These are phyloP conservation scores for Dendrostoma leiphaemia DNA, from an alignment of 2,329 filamentous ascomycete species.

Conservation along the genomic window DNA sequence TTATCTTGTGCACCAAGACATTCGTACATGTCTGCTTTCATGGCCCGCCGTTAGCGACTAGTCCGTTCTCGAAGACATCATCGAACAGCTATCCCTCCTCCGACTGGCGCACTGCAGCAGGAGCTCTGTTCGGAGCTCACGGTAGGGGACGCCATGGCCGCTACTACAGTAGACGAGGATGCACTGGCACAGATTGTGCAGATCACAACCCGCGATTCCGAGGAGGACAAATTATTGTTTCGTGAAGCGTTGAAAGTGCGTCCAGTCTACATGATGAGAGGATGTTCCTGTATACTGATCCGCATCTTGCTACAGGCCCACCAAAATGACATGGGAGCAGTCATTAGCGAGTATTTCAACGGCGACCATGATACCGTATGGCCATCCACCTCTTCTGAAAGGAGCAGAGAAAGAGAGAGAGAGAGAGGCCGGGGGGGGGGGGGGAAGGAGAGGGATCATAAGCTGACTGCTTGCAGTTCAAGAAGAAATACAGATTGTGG, in stretches of 20 bases:
- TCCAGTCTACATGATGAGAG: slow-evolving; percentile 2
- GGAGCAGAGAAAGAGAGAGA: neutral
- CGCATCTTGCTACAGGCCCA: slow-evolving; percentile 33
- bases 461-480: slow-evolving; percentile 11
- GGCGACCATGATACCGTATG: slow-evolving; percentile 38
- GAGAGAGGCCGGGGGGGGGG: too few relatives aligned
- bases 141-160: neutral
- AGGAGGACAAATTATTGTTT: neutral
- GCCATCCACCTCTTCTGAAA: neutral
- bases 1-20: neutral
- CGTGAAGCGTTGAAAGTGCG: slow-evolving; percentile 3
- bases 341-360: slow-evolving; percentile 53
- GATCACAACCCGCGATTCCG: neutral
- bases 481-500: slow-evolving; percentile 10
- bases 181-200: neutral
- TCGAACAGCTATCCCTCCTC: neutral
- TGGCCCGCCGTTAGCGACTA: neutral
- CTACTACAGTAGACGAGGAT: neutral
- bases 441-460: neutral
- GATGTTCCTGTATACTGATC: neutral
- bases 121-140: neutral
- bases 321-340: slow-evolving; percentile 44
- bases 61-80: neutral
- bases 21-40: neutral
- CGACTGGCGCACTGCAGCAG: neutral